A percentile compares a stretch with the other conserved stretches of the same genome.
These are phyloP conservation scores for Penicillium psychrosexuale DNA, from an alignment of 2,329 filamentous ascomycete species.

Conservation along the genomic window DNA sequence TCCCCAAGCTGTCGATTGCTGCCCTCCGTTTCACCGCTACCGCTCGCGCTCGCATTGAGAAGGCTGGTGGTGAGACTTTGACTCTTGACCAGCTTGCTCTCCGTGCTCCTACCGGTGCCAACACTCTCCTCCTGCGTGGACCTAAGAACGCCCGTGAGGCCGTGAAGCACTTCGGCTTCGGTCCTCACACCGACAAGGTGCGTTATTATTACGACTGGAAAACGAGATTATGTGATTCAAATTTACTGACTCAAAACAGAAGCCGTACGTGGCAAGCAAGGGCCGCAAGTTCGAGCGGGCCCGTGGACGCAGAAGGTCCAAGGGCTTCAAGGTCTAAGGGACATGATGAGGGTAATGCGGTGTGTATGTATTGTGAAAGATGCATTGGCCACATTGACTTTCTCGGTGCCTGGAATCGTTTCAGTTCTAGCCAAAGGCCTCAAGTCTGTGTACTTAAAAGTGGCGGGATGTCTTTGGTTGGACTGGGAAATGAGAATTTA, in stretches of 20 bases:
- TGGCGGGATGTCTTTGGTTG: slow-evolving; percentile 22
- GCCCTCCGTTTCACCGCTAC: slow-evolving; percentile 96
- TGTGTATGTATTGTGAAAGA: slow-evolving; percentile 15
- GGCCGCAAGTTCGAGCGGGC: slow-evolving; percentile 99
- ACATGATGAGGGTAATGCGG: slow-evolving; percentile 18
- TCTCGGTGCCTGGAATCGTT: slow-evolving; percentile 17
- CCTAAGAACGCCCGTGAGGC: slow-evolving; percentile 98
- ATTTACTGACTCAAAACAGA: slow-evolving; percentile 53
- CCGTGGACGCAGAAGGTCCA: slow-evolving; percentile 96
- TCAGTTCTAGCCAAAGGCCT: slow-evolving; percentile 18
- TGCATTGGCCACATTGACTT: slow-evolving; percentile 10
- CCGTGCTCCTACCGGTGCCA: slow-evolving; percentile 89
- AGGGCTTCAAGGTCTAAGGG: slow-evolving; percentile 99
- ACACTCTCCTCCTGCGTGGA: slow-evolving; percentile 94
- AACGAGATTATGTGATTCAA: background rate
- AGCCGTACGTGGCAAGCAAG: slow-evolving; percentile 97
- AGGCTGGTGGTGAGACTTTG: slow-evolving; percentile 90
- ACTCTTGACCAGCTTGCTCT: slow-evolving; percentile 97
- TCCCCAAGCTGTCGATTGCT: slow-evolving; percentile 90
- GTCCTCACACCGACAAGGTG: slow-evolving; percentile 96
- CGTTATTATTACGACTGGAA: slow-evolving; percentile 29
- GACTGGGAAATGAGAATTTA: slow-evolving; percentile 22
- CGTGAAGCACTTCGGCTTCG: slow-evolving; percentile 98
- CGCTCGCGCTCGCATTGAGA: slow-evolving; percentile 86
- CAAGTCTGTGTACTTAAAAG: slow-evolving; percentile 26